Evolutionary conservation across 805 yeast species (phyloP).

Genomic region (Yarrowia keelungensis): DNA sequence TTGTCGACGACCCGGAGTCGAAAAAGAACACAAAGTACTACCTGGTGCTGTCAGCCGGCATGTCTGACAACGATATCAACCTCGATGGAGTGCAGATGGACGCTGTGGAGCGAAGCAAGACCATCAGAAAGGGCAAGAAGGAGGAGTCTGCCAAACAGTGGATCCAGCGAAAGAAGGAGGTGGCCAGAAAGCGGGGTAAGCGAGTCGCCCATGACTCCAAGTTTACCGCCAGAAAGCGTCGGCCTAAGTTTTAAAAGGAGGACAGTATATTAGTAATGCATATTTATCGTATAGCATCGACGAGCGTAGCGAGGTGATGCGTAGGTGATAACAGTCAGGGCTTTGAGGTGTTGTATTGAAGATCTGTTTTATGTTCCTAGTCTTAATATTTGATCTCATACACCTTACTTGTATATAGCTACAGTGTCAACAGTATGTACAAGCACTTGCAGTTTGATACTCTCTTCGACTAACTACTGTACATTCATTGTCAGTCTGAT

Average conservation of each 20-base stretch:
- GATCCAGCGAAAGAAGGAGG: slow-evolving; percentile 88
- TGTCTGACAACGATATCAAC: slow-evolving; percentile 74
- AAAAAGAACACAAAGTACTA: slow-evolving; percentile 91
- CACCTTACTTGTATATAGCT: too few relatives aligned
- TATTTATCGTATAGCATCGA: not conserved
- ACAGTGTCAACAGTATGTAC: too few relatives aligned
- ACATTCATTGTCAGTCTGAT: too few relatives aligned
- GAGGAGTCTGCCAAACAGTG: slow-evolving; percentile 80
- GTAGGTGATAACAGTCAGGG: too few relatives aligned
- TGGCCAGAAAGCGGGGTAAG: slow-evolving; percentile 91
- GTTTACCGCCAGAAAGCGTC: slow-evolving; percentile 86
- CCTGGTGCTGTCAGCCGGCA: slow-evolving; percentile 87
- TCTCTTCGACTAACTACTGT: too few relatives aligned
- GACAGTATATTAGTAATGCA: not conserved
- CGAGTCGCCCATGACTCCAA: slow-evolving; percentile 86
- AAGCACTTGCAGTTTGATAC: too few relatives aligned
- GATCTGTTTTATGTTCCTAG: too few relatives aligned
- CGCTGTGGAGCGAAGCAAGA: slow-evolving; percentile 48
- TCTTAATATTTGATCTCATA: too few relatives aligned
- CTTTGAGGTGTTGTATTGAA: too few relatives aligned
- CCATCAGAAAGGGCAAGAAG: slow-evolving; percentile 57
- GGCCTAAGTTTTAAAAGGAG: slow-evolving; percentile 59
- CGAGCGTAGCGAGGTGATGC: too few relatives aligned
- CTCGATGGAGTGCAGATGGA: slow-evolving; percentile 84
- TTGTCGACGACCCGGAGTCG: slow-evolving; percentile 91